Conservation (phyloP, 139 green algal species). For the Yamagishiella unicocca region DNA sequence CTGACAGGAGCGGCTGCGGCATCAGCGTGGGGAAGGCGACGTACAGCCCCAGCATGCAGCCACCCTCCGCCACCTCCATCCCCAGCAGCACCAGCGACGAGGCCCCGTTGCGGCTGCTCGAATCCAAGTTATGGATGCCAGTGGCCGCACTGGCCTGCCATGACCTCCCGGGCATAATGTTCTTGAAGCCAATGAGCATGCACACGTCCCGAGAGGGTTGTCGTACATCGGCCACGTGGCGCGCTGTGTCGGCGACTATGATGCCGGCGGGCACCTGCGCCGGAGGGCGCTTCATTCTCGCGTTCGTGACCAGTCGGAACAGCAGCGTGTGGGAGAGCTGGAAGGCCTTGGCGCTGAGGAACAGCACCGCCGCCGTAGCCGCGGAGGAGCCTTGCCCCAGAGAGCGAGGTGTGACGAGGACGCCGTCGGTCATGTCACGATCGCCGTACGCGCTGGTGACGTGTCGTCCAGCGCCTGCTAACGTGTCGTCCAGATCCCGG, state of each 20-base stretch:
- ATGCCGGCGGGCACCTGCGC: neutral
- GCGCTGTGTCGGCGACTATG: neutral
- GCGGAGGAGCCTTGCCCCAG: no score
- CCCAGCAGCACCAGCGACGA: neutral
- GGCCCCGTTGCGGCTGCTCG: neutral
- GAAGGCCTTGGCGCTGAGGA: constrained; percentile 28
- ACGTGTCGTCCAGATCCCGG: no score
- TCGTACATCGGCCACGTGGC: neutral
- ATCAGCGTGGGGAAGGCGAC: constrained; percentile 19
- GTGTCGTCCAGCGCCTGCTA: no score
- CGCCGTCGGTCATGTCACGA: no score
- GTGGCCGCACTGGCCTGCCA: neutral
- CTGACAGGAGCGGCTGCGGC: constrained; percentile 8
- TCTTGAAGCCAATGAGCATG: neutral
- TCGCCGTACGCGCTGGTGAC: no score
- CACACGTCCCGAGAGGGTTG: constrained; percentile 7
- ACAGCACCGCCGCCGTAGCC: neutral
- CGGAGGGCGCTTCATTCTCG: neutral
- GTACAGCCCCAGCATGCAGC: constrained; percentile 16
- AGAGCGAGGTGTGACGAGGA: neutral
- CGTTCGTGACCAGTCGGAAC: neutral
- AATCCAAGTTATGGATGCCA: neutral
- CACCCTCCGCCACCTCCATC: constrained; percentile 27
- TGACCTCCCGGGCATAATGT: neutral
- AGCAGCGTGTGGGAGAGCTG: constrained; percentile 15